Conservation (phyloP, 805 yeast species). For the Suhomyces emberorum region DNA sequence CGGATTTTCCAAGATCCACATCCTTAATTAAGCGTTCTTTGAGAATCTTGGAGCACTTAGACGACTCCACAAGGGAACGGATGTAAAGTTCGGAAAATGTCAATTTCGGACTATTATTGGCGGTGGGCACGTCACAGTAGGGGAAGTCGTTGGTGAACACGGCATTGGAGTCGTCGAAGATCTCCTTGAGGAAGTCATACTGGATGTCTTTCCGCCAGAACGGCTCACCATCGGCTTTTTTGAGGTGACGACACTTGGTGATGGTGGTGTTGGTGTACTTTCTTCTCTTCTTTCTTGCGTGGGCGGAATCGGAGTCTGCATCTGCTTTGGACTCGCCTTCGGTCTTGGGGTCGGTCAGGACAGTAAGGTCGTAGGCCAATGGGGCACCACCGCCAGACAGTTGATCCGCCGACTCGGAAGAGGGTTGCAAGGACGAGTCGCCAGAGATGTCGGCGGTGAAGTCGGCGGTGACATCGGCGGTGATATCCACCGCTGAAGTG, state of each 20-base stretch:
- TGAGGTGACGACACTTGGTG: conserved; percentile 55
- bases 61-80: conserved; percentile 74
- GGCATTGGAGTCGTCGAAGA: conserved; percentile 60
- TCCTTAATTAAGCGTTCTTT: conserved; percentile 71
- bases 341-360: background rate
- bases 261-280: conserved; percentile 15
- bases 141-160: conserved; percentile 68
- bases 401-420: no score
- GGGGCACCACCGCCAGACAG: background rate
- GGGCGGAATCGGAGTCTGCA: background rate
- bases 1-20: conserved; percentile 60
- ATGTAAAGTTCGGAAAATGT: conserved; percentile 85
- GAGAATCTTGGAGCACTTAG: conserved; percentile 78
- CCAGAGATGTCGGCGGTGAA: no score
- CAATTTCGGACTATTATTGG: conserved; percentile 42
- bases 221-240: conserved; percentile 90
- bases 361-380: background rate
- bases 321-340: background rate
- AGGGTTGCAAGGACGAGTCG: background rate
- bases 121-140: conserved; percentile 35
- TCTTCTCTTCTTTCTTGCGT: conserved; percentile 14
- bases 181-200: conserved; percentile 63
- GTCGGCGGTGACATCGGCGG: no score
- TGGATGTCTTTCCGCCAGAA: conserved; percentile 87
- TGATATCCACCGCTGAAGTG: background rate